Conservation (phyloP, 208 protist genomes). For the Trypanosoma brucei region DNA sequence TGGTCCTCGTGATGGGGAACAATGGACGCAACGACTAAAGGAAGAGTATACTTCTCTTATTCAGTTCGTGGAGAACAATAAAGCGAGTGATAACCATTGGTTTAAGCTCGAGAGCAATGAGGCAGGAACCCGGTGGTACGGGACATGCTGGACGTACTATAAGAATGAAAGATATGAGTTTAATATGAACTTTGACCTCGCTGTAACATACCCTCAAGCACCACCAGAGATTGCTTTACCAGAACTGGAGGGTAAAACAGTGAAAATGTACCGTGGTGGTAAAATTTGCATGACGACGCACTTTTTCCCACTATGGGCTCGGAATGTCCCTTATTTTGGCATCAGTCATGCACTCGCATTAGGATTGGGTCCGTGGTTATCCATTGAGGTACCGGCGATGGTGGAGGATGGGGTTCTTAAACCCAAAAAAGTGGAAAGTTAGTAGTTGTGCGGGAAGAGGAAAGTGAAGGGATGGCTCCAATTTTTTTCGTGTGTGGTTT, state of each 20-base stretch:
- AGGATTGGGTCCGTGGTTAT: constrained; percentile 96
- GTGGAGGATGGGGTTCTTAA: constrained; percentile 87
- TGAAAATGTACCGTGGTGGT: constrained; percentile 98
- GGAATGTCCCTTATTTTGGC: constrained; percentile 96
- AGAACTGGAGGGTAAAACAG: constrained; percentile 96
- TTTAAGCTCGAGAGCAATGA: constrained; percentile 95
- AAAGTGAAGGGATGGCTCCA: background rate
- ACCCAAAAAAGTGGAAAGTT: constrained; percentile 20
- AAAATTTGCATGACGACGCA: constrained; percentile 98
- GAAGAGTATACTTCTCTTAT: constrained; percentile 97
- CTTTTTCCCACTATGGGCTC: constrained; percentile 96
- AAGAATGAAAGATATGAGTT: constrained; percentile 96
- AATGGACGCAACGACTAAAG: constrained; percentile 95
- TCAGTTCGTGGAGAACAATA: constrained; percentile 95
- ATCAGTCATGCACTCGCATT: constrained; percentile 97
- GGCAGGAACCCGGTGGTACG: constrained; percentile 93
- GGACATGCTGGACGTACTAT: constrained; percentile 96
- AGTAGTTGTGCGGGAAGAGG: background rate
- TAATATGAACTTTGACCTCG: constrained; percentile 96
- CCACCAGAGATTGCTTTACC: constrained; percentile 95
- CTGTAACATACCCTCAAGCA: constrained; percentile 95
- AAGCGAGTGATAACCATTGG: constrained; percentile 95
- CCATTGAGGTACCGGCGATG: constrained; percentile 95
- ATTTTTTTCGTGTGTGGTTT: background rate
- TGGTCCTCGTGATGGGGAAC: constrained; percentile 92